Base-by-base conservation (phyloP, 352 stramenopile species). In the Globisporangium okanoganense region DNA sequence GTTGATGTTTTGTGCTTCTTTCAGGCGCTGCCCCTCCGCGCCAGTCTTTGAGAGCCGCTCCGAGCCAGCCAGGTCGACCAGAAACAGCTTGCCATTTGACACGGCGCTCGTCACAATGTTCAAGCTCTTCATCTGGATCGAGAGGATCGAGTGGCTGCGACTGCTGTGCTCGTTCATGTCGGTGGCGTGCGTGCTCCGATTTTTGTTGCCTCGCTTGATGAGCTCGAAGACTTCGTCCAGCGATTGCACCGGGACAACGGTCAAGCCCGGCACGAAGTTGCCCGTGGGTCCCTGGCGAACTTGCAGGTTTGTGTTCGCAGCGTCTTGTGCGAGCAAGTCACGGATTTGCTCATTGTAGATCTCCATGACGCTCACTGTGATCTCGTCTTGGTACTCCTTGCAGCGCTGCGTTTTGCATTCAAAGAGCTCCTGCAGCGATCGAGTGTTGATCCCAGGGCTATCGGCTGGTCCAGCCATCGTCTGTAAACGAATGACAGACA, bases 341-440 rank as follows among this genome's bases (percentile, higher is more conserved):
- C 88, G 82, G 43, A 99, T 90, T 61, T 96, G 90, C 65, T 99
- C 95, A 65, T 99, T 98, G 75, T 98, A 97, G 31, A 99, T 98
- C 75, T 99, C 96, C 61, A 99, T 87, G 58, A 99, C 87, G 59
- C 84, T 96, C 27, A 98, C 86, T 0, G 80, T 88, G 60, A 97
- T 76, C 33, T 90, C 78, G 62, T 97, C 92, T 40, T 90, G 74
- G 51, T 82, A 88, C 51, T 96, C 88, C 24, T 91, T 83, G 2
- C 66, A 58, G 18, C 86, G 86, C 14, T 82, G 67, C 1, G 59
- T 62, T 63, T 94, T 94, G 49, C 82, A 75, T 41, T 78, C 72
- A 61, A 96, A 96, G 20, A 97, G 69, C 53, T 94, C 82, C 55
- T 91, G 78, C 40, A 97, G 66, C 9, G 88, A 88, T 13, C 86